Evolutionary conservation across 2,329 filamentous ascomycete species (phyloP).

Genomic region (Fusarium oligoseptatum): DNA sequence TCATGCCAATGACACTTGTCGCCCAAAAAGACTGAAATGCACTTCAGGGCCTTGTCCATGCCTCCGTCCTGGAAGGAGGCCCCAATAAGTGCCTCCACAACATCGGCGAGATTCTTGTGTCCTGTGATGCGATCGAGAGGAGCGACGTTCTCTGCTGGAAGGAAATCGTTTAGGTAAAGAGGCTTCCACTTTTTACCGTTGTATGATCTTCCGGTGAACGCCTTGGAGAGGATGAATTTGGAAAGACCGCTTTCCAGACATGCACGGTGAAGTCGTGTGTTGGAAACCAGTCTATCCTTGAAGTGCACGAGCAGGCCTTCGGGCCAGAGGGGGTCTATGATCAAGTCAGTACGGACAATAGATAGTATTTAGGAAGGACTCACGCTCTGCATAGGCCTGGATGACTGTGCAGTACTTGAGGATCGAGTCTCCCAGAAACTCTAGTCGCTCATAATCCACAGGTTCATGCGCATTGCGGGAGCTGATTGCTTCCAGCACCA

Average conservation of each 20-base stretch:
- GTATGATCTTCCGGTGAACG: conserved; percentile 64
- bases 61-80: conserved; percentile 79
- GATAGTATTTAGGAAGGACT: conserved; percentile 38
- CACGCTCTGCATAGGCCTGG: conserved; percentile 70
- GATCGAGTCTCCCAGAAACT: conserved; percentile 88
- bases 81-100: conserved; percentile 88
- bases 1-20: conserved; percentile 65
- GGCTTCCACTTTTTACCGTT: conserved; percentile 77
- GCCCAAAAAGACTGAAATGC: conserved; percentile 75
- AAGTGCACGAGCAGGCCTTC: conserved; percentile 80
- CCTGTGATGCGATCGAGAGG: conserved; percentile 62
- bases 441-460: conserved; percentile 83
- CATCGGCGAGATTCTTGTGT: conserved; percentile 86
- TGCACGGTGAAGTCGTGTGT: conserved; percentile 77
- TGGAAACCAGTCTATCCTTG: conserved; percentile 80
- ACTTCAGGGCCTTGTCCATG: conserved; percentile 70
- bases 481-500: conserved; percentile 78
- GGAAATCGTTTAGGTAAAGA: conserved; percentile 63
- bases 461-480: conserved; percentile 70
- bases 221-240: conserved; percentile 76
- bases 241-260: conserved; percentile 75
- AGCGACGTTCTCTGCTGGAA: conserved; percentile 33
- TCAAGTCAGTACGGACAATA: background rate
- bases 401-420: conserved; percentile 81
- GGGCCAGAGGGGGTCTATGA: conserved; percentile 73